phyloP scores from a whole-genome alignment of 495 filamentous ascomycete genomes.

The Cairneyella variabilis region DNA sequence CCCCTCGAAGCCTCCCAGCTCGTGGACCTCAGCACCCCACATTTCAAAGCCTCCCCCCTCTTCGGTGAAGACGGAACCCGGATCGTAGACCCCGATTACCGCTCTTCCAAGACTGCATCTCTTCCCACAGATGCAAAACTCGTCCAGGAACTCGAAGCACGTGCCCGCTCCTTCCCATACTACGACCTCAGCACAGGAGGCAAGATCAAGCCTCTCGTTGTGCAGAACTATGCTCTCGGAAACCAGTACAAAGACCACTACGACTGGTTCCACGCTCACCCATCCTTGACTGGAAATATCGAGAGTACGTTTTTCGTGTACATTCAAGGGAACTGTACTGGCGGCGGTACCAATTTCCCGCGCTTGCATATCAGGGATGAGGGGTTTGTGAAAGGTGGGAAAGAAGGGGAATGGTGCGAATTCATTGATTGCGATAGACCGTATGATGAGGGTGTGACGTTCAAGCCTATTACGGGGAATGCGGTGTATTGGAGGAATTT shows the following conservation, averaged over 20 bases:
- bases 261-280: conserved; percentile 24
- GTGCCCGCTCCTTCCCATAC: conserved; percentile 2
- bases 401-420: conserved; percentile 10
- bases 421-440: conserved; percentile 8
- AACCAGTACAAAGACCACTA: conserved; percentile 29
- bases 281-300: conserved; percentile 6
- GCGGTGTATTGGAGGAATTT: conserved; percentile 54
- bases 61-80: background rate
- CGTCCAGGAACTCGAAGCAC: background rate
- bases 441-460: conserved; percentile 45
- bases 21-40: background rate
- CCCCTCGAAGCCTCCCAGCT: conserved; percentile 8
- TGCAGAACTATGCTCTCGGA: conserved; percentile 15
- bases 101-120: conserved; percentile 10
- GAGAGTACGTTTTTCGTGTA: conserved; percentile 20
- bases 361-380: too few relatives aligned
- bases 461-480: conserved; percentile 46
- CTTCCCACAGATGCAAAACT: background rate
- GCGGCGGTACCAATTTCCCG: conserved; percentile 25
- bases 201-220: conserved; percentile 11
- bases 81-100: background rate
- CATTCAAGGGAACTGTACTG: conserved; percentile 24
- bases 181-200: conserved; percentile 2
- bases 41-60: conserved; percentile 9
- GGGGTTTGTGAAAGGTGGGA: background rate